Conservation (phyloP, 2,329 filamentous ascomycete species). For the Gyromitra esculenta region DNA sequence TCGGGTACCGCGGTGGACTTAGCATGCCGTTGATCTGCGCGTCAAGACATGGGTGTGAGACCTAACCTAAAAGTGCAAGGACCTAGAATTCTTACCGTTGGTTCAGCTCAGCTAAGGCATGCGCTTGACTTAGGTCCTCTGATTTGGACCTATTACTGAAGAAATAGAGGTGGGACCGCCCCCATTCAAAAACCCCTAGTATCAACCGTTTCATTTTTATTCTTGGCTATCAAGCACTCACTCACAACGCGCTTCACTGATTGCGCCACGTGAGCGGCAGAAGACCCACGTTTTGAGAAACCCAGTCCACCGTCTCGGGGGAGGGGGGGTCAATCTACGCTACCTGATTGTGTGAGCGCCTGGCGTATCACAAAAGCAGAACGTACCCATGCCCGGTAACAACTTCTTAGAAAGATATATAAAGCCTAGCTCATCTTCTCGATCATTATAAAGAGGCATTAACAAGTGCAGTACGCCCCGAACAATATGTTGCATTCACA, state of each 20-base stretch:
- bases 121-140: conserved; percentile 10
- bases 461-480: conserved; percentile 29
- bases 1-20: conserved; percentile 4
- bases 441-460: conserved; percentile 47
- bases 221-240: conserved; percentile 44
- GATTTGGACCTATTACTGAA: conserved; percentile 15
- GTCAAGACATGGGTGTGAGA: conserved; percentile 33
- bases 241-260: conserved; percentile 45
- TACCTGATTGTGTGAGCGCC: conserved; percentile 12
- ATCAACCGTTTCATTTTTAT: conserved; percentile 50
- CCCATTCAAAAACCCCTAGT: conserved; percentile 34
- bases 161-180: conserved; percentile 23
- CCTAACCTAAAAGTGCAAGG: conserved; percentile 9
- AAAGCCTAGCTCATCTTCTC: conserved; percentile 39
- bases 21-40: conserved; percentile 3
- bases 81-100: conserved; percentile 19
- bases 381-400: background rate
- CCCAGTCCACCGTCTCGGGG: conserved; percentile 7
- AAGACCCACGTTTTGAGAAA: conserved; percentile 45
- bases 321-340: conserved; percentile 13
- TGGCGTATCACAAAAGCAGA: conserved; percentile 24
- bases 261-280: conserved; percentile 53
- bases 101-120: conserved; percentile 1
- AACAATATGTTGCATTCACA: conserved; percentile 51
- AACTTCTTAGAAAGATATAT: conserved; percentile 37